phyloP scores from a whole-genome alignment of 805 yeast species.

The Starmerella gropengiesseri region DNA sequence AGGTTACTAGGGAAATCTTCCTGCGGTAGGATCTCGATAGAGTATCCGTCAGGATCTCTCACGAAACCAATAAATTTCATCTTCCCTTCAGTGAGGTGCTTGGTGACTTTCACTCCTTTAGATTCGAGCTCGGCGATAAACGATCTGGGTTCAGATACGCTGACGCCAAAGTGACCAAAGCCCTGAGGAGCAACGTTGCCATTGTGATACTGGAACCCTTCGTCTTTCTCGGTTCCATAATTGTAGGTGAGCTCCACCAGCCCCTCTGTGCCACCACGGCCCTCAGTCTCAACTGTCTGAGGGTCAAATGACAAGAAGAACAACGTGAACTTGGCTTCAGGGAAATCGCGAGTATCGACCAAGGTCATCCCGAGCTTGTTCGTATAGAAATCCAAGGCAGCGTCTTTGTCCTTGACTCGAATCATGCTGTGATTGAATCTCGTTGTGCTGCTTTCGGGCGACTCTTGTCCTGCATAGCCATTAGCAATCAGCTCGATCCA shows the following conservation, averaged over 20 bases:
- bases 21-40: slow-evolving; percentile 57
- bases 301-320: slow-evolving; percentile 72
- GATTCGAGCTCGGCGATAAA: slow-evolving; percentile 40
- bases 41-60: slow-evolving; percentile 84
- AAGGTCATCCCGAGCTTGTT: slow-evolving; percentile 74
- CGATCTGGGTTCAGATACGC: slow-evolving; percentile 51
- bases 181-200: slow-evolving; percentile 77
- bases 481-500: slow-evolving; percentile 85
- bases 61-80: slow-evolving; percentile 65
- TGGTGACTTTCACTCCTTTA: slow-evolving; percentile 38
- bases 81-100: slow-evolving; percentile 34
- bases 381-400: slow-evolving; percentile 66
- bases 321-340: slow-evolving; percentile 67
- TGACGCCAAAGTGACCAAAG: slow-evolving; percentile 74
- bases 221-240: slow-evolving; percentile 86
- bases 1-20: slow-evolving; percentile 18
- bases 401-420: slow-evolving; percentile 73
- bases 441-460: slow-evolving; percentile 28
- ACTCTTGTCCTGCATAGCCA: slow-evolving; percentile 22
- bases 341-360: slow-evolving; percentile 44
- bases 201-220: slow-evolving; percentile 63
- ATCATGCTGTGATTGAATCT: slow-evolving; percentile 85
- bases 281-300: slow-evolving; percentile 32
- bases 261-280: slow-evolving; percentile 44
- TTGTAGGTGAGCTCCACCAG: slow-evolving; percentile 85